Conservation (phyloP, 2,329 filamentous ascomycete species). For the Botrytis aclada region DNA sequence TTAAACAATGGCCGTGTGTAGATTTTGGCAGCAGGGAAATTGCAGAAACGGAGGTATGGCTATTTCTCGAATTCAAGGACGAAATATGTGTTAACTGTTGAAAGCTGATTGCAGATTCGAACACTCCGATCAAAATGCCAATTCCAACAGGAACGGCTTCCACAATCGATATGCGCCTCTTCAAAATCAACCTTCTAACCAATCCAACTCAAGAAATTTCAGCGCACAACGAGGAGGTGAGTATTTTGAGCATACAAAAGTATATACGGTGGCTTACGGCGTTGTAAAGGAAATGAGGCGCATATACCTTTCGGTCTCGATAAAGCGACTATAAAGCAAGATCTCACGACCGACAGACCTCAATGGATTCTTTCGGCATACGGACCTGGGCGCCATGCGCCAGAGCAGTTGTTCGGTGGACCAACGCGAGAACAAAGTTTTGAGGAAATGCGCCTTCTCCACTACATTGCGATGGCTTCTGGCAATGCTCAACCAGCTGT, state of each 20-base stretch:
- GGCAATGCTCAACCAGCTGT: constrained; percentile 55
- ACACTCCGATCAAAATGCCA: constrained; percentile 43
- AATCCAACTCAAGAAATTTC: constrained; percentile 24
- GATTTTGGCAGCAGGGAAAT: constrained; percentile 60
- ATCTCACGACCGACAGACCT: constrained; percentile 69
- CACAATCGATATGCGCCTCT: constrained; percentile 39
- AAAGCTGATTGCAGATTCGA: constrained; percentile 58
- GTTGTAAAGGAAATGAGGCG: constrained; percentile 8
- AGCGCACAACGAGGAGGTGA: constrained; percentile 28
- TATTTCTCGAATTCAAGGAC: neutral
- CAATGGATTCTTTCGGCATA: constrained; percentile 87
- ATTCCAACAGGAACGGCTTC: constrained; percentile 32
- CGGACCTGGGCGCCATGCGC: constrained; percentile 71
- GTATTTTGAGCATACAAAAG: neutral
- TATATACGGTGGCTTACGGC: constrained; percentile 4
- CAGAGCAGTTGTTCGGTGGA: constrained; percentile 81
- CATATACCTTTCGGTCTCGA: constrained; percentile 30
- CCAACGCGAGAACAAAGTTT: constrained; percentile 76
- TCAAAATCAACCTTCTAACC: constrained; percentile 20
- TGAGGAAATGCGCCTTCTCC: constrained; percentile 81
- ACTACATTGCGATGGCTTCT: constrained; percentile 62
- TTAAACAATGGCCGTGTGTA: constrained; percentile 44
- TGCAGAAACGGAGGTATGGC: constrained; percentile 50
- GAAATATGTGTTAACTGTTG: constrained; percentile 18
- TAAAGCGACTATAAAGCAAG: constrained; percentile 56